Percentiles rank a stretch among this genome's conserved stretches.
phyloP scores from a whole-genome alignment of 106 monocot species.

The Acorus calamus region DNA sequence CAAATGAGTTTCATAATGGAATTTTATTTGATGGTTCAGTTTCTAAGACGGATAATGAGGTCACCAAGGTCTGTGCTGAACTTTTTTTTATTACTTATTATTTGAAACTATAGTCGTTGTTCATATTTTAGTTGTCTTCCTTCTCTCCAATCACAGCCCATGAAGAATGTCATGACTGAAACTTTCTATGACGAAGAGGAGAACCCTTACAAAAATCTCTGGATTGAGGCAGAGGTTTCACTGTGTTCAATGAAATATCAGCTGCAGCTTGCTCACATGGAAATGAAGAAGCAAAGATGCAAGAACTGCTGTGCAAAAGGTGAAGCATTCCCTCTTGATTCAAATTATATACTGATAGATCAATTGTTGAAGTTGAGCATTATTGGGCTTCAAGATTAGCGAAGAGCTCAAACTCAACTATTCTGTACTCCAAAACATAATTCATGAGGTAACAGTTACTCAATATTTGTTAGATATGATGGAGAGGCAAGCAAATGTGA shows the following conservation, averaged over 20 bases:
- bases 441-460: too few species aligned
- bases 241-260: conserved; percentile 49
- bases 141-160: conserved; percentile 10
- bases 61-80: background rate
- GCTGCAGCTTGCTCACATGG: conserved; percentile 24
- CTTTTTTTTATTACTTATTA: background rate
- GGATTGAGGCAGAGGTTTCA: conserved; percentile 55
- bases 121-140: background rate
- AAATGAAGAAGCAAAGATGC: conserved; percentile 5
- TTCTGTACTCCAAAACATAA: too few species aligned
- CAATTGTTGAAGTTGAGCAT: too few species aligned
- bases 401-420: too few species aligned
- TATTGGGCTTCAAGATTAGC: too few species aligned
- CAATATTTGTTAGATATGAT: too few species aligned
- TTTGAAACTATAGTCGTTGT: background rate
- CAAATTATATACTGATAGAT: background rate
- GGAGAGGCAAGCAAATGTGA: too few species aligned
- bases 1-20: too few species aligned
- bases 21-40: background rate
- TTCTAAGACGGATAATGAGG: background rate
- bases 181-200: conserved; percentile 8
- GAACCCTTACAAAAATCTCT: conserved; percentile 37
- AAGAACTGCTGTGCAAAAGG: conserved; percentile 9
- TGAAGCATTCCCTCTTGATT: background rate
- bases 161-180: conserved; percentile 20